These are phyloP conservation scores for Phellinidium pouzarii DNA, from an alignment of 1,284 basidiomycete species.

Conservation along the genomic window DNA sequence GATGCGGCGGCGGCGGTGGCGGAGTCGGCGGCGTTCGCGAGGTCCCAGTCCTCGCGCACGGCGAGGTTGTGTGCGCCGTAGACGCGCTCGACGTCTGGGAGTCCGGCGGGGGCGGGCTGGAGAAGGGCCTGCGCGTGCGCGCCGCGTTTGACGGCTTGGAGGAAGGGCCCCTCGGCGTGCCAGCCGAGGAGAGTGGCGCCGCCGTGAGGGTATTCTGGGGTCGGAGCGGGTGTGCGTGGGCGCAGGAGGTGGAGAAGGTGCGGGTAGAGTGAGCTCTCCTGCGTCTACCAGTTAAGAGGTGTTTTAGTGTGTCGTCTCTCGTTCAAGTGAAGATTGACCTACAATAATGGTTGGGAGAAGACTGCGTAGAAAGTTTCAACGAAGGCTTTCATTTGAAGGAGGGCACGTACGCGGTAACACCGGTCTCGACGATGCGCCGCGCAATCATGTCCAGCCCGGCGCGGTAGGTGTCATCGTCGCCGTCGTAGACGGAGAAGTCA, in stretches of 20 bases:
- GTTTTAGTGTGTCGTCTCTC: conserved; percentile 6
- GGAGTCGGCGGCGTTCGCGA: conserved; percentile 19
- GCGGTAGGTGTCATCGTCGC: conserved; percentile 60
- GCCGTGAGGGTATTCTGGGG: conserved; percentile 20
- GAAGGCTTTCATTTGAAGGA: conserved; percentile 6
- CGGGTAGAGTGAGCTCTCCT: conserved; percentile 66
- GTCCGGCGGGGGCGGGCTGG: conserved; percentile 52
- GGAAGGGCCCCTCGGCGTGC: conserved; percentile 88
- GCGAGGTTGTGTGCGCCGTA: conserved; percentile 64
- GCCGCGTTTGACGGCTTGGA: conserved; percentile 72
- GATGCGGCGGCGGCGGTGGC: conserved; percentile 44
- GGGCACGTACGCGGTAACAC: conserved; percentile 73
- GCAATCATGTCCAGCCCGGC: conserved; percentile 68
- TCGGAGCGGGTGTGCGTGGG: conserved; percentile 52
- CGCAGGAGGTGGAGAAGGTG: conserved; percentile 56
- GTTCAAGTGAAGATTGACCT: conserved; percentile 28
- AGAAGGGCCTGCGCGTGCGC: conserved; percentile 73
- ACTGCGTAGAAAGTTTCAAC: conserved; percentile 28
- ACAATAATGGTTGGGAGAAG: conserved; percentile 77
- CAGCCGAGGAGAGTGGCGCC: conserved; percentile 71
- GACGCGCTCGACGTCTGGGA: conserved; percentile 61
- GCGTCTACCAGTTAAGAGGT: conserved; percentile 43
- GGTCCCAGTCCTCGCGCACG: conserved; percentile 56
- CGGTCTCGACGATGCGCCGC: conserved; percentile 76
- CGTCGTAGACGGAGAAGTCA: conserved; percentile 79